Base-by-base conservation (phyloP, 345 rosid species). In the Citropsis articulata region DNA sequence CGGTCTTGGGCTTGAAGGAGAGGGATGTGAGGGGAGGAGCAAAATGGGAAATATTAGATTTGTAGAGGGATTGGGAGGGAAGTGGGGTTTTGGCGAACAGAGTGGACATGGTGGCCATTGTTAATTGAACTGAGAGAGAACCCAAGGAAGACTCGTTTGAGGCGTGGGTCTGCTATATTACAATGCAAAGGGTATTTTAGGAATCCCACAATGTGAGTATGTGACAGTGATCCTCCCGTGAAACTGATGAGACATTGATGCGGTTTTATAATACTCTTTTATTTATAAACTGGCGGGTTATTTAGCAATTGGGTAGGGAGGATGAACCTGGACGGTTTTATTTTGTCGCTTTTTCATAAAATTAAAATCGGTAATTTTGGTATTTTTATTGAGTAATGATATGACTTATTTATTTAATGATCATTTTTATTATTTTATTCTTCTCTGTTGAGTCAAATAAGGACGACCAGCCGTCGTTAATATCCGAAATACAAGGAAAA, bases 41-140 rank as follows among this genome's bases (percentile, higher is more conserved):
- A 70, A 87, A 78, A 74, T 83, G 88, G 80, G 88, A 71, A 75
- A 27, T 48, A 68, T 69, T 65, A 33, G 91, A 56, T 77, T 86
- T 88, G 85, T 83, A 61, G 3, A 91, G 79, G 19, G 90, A 86
- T 33, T 74, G 89, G 45, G 86, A 67, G 1, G 86, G 81, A 64
- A 77, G 76, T 35, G 91, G 33, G 53, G 85, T 71, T 82, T 85
- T 79, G 80, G 75, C 35, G 75, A 86, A 77, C 33, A 85, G 42
- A 6, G 89, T 75, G 50, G 92, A 85, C 86, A 91, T 84, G 76
- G 97, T 88, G 82, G 97, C 91, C 97, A 91, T 93, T 73, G 77
- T 53, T 45, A 45, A 45, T 89, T 71, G 72, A 28, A 62, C 84
- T 60, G 56, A 67, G 63, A 61, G 59, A 59, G 70, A 69, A 74